Evolutionary conservation across 148 eudicot species (phyloP).

Genomic region (Chenopodium berlandieri): DNA sequence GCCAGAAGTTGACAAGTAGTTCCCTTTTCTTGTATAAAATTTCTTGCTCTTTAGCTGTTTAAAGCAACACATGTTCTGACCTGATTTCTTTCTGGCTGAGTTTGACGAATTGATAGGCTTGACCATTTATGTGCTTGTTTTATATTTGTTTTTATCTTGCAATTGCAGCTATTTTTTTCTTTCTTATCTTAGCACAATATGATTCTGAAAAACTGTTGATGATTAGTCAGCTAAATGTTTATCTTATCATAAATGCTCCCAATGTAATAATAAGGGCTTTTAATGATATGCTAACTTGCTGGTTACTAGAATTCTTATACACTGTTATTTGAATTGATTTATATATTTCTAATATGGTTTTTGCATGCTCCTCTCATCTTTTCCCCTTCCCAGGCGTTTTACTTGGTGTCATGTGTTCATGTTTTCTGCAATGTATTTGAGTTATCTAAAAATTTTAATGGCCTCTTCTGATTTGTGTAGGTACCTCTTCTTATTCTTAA

Average conservation of each 20-base stretch:
- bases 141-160: too few species aligned
- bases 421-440: background rate
- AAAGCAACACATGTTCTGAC: background rate
- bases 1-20: constrained; percentile 99
- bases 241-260: too few species aligned
- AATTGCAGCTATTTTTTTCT: too few species aligned
- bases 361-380: background rate
- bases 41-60: background rate
- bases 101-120: background rate
- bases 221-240: too few species aligned
- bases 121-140: background rate
- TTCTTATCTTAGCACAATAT: too few species aligned
- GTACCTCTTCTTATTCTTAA: constrained; percentile 95
- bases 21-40: background rate
- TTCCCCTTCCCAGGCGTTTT: background rate
- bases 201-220: too few species aligned
- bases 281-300: too few species aligned
- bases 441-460: background rate
- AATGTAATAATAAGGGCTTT: too few species aligned
- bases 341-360: background rate
- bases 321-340: background rate
- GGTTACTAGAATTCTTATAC: too few species aligned
- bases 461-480: constrained; percentile 37
- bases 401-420: background rate
- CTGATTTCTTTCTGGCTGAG: background rate